phyloP scores from a whole-genome alignment of 306 rosid species.

The Calophaca sinica region DNA sequence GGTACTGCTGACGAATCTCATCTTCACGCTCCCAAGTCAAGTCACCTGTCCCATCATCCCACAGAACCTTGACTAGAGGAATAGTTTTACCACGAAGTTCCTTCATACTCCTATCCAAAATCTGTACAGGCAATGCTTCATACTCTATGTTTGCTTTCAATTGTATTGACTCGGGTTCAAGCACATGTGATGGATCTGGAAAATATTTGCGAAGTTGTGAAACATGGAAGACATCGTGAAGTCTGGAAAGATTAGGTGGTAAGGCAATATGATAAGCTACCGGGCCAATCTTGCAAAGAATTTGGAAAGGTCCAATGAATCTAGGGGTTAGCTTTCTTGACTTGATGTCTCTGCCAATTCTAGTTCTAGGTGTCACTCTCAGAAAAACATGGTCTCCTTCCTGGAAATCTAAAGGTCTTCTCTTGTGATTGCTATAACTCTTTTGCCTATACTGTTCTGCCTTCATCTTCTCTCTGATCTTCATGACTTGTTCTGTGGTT shows the following conservation, averaged over 20 bases:
- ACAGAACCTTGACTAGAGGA: neutral
- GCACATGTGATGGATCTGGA: neutral
- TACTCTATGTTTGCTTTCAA: neutral
- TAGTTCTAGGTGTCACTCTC: too few species aligned
- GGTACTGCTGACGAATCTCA: neutral
- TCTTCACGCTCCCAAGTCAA: neutral
- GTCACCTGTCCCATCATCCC: neutral
- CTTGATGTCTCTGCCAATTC: too few species aligned
- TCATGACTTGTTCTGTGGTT: too few species aligned
- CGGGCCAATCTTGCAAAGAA: neutral
- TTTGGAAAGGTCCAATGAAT: too few species aligned
- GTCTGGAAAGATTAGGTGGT: neutral
- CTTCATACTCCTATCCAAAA: too few species aligned
- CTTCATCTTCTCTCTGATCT: too few species aligned
- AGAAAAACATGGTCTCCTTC: too few species aligned
- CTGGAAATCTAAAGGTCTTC: too few species aligned
- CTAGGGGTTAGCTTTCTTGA: too few species aligned
- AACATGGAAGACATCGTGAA: neutral
- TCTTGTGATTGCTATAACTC: too few species aligned
- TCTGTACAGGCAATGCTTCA: neutral
- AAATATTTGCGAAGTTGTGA: neutral
- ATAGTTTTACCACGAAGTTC: neutral
- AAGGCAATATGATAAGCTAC: neutral
- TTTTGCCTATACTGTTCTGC: too few species aligned
- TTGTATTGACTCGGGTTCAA: neutral